Base-by-base conservation (phyloP, 768 basidiomycete species). In the Amanita rimosa region DNA sequence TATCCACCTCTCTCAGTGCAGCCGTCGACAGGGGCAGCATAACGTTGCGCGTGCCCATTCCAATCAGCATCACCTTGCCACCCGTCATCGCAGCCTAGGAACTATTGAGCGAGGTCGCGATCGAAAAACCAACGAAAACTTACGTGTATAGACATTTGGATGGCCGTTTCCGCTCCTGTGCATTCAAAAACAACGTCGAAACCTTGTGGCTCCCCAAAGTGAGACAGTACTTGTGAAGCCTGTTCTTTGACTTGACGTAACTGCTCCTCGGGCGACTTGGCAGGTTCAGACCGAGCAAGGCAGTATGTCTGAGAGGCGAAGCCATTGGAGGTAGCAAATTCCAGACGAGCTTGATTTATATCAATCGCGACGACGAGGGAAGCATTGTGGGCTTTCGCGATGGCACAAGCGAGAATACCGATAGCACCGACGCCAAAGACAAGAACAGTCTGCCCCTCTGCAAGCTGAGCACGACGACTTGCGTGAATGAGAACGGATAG, bases 141-240 rank as follows among this genome's bases (percentile, higher is more conserved):
- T 68, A 93, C 90, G 67, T 87, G 79, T 53, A 94, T 75, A 44
- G 87, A 83, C 79, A 89, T 83, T 62, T 95, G 91, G 60, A 95
- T 90, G 60, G 87, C 90, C 31, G 80, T 73, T 64, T 95, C 92
- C 2, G 90, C 91, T 53, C 94, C 94, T 10, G 92, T 93, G 66
- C 94, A 98, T 64, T 98, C 94, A 59, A 94, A 88, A 43, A 97
- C 84, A 59, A 88, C 72, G 63, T 96, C 92, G 66, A 91, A 95
- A 26, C 95, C 95, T 22, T 89, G 82, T 19, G 71, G 70, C 52
- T 73, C 66, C 52, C 64, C 68, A 59, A 89, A 86, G 46, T 70
- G 63, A 43, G 67, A 58, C 50, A 90, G 69, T 5, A 77, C 74
- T 6, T 63, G 58, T 36, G 68, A 63, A 6, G 76, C 70, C 54